Percentiles rank a stretch among this genome's conserved stretches.
These are phyloP conservation scores for Diaporthe humulicola DNA, from an alignment of 2,329 filamentous ascomycete genomes.

Conservation along the genomic window DNA sequence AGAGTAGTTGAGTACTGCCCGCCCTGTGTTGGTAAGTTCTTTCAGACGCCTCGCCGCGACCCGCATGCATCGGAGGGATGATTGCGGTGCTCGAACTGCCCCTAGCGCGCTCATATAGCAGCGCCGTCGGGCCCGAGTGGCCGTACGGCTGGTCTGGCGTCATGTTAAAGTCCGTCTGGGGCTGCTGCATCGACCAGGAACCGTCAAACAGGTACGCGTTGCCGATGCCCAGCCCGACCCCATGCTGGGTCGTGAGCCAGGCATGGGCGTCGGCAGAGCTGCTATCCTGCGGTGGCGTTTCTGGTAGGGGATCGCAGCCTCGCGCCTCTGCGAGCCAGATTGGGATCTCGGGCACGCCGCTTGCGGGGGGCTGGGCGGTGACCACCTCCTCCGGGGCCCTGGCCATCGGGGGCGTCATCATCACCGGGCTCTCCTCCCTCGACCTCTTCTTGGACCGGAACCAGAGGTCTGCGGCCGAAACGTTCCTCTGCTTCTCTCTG, in stretches of 20 bases:
- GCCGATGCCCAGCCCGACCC: constrained; percentile 10
- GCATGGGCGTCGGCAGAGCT: neutral
- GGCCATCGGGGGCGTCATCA: neutral
- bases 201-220: neutral
- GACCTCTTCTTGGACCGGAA: constrained; percentile 17
- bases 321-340: constrained; percentile 38
- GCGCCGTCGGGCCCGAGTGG: neutral
- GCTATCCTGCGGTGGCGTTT: constrained; percentile 3
- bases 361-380: neutral
- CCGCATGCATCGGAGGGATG: neutral
- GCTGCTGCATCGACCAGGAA: neutral
- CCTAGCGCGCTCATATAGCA: constrained; percentile 17
- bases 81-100: neutral
- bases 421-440: neutral
- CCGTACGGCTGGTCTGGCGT: neutral
- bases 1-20: neutral
- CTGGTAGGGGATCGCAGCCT: constrained; percentile 23
- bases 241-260: neutral
- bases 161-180: neutral
- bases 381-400: neutral
- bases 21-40: neutral
- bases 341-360: constrained; percentile 36
- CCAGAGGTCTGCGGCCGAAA: constrained; percentile 30
- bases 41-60: neutral
- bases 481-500: constrained; percentile 12